phyloP scores from a whole-genome alignment of 2,329 filamentous ascomycete species.

The Coniella vitis region DNA sequence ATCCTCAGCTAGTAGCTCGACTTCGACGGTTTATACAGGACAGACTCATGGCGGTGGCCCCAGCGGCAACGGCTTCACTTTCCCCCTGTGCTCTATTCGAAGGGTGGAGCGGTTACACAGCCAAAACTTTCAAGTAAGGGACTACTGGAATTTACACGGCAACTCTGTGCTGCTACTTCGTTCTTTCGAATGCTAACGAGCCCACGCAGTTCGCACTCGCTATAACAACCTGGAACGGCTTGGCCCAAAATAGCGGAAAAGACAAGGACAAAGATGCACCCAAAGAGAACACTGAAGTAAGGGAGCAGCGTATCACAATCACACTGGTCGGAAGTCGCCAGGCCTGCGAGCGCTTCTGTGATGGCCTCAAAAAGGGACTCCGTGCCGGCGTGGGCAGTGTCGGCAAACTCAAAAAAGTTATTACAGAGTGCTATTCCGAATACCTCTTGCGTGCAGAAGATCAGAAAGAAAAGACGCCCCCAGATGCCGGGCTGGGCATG shows the following conservation, averaged over 20 bases:
- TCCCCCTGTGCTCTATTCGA: conserved; percentile 85
- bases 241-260: conserved; percentile 50
- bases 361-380: conserved; percentile 85
- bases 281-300: conserved; percentile 34
- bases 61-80: conserved; percentile 89
- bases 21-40: conserved; percentile 80
- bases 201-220: conserved; percentile 69
- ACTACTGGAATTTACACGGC: not conserved
- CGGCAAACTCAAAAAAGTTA: conserved; percentile 72
- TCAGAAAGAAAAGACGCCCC: conserved; percentile 57
- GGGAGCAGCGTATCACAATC: conserved; percentile 82
- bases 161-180: not conserved
- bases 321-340: conserved; percentile 84
- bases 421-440: conserved; percentile 85
- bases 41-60: conserved; percentile 90
- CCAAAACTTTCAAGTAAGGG: conserved; percentile 66
- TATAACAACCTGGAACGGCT: conserved; percentile 88
- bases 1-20: conserved; percentile 68
- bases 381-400: conserved; percentile 83
- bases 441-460: conserved; percentile 62
- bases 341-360: conserved; percentile 91
- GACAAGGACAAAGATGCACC: conserved; percentile 39
- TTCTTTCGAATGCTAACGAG: conserved; percentile 15
- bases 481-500: conserved; percentile 92
- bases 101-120: conserved; percentile 90